phyloP scores from a whole-genome alignment of 257 asterid genomes.

The Penstemon newberryi region DNA sequence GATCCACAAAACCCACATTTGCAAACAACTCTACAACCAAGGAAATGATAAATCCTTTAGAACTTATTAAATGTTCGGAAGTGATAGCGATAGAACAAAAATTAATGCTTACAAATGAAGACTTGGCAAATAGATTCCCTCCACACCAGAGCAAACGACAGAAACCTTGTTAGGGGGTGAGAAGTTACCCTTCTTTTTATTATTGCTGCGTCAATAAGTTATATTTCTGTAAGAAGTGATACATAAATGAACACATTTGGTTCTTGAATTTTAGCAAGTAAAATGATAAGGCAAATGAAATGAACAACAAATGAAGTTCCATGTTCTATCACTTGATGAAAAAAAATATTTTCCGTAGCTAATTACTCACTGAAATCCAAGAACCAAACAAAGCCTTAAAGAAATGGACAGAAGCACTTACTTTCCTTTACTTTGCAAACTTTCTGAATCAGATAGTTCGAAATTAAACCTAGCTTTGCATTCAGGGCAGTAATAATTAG shows the following conservation, averaged over 20 bases:
- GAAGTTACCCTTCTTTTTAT: conserved; percentile 52
- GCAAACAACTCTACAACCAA: conserved; percentile 84
- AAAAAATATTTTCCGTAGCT: no score
- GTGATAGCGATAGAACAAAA: conserved; percentile 22
- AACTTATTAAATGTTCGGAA: conserved; percentile 10
- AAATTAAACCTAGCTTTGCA: conserved; percentile 94
- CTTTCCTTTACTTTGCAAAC: conserved; percentile 55
- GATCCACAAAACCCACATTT: conserved; percentile 93
- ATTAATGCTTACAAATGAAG: conserved; percentile 78
- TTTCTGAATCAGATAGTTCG: conserved; percentile 95
- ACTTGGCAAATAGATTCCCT: conserved; percentile 90
- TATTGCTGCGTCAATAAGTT: conserved; percentile 55
- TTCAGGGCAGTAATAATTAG: conserved; percentile 92
- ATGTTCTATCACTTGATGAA: no score
- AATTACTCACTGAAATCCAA: no score
- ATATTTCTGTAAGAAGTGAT: conserved; percentile 23
- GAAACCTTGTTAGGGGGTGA: conserved; percentile 76
- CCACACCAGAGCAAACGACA: conserved; percentile 83
- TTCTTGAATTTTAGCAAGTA: no score
- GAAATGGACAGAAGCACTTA: conserved; percentile 39
- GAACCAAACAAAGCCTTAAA: not conserved
- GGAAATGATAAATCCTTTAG: conserved; percentile 18
- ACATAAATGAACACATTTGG: conserved; percentile 2
- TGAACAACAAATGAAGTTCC: no score
- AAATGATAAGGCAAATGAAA: no score